Conservation (phyloP, 768 basidiomycete species). For the Phaffia tasmanica region DNA sequence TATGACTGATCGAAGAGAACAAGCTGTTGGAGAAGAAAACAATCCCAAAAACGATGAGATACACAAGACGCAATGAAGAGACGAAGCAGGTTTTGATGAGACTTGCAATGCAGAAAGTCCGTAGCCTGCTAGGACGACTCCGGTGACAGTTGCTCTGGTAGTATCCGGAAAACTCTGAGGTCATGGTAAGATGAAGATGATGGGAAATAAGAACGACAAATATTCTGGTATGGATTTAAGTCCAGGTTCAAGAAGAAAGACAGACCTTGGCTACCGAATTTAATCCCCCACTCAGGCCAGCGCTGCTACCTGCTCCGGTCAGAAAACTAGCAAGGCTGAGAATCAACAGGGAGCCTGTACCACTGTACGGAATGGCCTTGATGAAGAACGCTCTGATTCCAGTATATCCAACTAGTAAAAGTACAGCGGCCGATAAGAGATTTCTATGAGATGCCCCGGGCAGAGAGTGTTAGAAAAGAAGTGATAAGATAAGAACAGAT, state of each 20-base stretch:
- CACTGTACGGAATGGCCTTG: conserved; percentile 44
- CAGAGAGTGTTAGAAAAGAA: not conserved
- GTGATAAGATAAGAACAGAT: not conserved
- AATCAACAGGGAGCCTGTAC: conserved; percentile 37
- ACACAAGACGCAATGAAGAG: not conserved
- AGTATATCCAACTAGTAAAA: conserved; percentile 59
- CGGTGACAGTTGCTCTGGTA: conserved; percentile 57
- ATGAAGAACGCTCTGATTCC: conserved; percentile 57
- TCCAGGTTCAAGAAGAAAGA: conserved; percentile 46
- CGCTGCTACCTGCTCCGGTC: conserved; percentile 67
- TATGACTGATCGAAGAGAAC: conserved; percentile 65
- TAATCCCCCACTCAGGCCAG: conserved; percentile 56
- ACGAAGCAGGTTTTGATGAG: not conserved
- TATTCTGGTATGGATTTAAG: conserved; percentile 45
- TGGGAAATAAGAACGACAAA: not conserved
- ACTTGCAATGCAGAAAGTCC: conserved; percentile 68
- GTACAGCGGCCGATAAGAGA: conserved; percentile 49
- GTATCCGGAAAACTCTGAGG: conserved; percentile 38
- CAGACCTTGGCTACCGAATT: conserved; percentile 63
- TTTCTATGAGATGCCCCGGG: conserved; percentile 39
- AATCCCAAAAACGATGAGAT: not conserved
- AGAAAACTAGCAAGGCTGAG: conserved; percentile 57
- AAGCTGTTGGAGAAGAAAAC: conserved; percentile 35
- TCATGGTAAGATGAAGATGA: not conserved
- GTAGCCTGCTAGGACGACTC: conserved; percentile 71